Conservation (phyloP, 176 grass and related monocot genomes). For the Cocos nucifera region DNA sequence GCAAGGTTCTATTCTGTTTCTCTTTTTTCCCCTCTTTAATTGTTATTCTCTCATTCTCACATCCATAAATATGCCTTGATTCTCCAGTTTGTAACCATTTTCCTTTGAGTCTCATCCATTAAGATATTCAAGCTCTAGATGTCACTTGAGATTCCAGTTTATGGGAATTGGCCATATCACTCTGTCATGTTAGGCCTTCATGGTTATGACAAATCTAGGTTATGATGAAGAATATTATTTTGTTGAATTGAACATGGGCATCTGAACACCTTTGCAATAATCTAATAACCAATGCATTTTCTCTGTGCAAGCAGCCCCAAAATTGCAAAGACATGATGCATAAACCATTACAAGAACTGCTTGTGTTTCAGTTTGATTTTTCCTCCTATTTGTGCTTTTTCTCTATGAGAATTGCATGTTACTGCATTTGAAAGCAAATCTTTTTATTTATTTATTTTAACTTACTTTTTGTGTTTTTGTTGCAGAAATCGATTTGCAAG, state of each 20-base stretch:
- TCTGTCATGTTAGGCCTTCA: background rate
- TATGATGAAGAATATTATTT: too few species aligned
- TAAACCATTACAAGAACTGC: too few species aligned
- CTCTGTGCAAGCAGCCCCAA: too few species aligned
- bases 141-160: background rate
- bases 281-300: too few species aligned
- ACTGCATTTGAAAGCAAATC: conserved; percentile 4
- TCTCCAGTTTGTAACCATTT: background rate
- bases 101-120: too few species aligned
- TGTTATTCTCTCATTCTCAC: background rate
- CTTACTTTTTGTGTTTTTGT: background rate
- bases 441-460: background rate
- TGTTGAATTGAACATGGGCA: background rate
- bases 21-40: background rate
- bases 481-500: conserved; percentile 44
- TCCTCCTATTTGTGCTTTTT: background rate
- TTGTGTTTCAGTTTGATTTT: too few species aligned
- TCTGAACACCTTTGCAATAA: background rate
- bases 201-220: too few species aligned
- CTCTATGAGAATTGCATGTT: background rate
- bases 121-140: background rate
- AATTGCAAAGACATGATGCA: too few species aligned
- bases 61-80: background rate
- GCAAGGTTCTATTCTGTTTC: too few species aligned
- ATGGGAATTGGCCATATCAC: background rate